Evolutionary conservation across 306 rosid genomes (phyloP).

Genomic region (Acmispon strigosus): DNA sequence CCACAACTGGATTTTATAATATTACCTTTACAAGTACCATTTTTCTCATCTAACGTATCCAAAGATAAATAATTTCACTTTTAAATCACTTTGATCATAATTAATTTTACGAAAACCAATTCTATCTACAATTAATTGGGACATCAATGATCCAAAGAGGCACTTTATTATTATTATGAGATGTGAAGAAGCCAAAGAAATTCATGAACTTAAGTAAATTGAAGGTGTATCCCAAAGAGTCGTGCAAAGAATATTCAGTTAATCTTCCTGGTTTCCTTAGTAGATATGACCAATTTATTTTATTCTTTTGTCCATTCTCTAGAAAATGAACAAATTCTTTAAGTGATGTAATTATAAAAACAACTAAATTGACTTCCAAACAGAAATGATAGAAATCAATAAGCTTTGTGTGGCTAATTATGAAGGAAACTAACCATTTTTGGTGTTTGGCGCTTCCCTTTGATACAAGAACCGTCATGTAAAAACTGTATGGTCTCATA

Average conservation of each 20-base stretch:
- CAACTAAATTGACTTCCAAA: not conserved
- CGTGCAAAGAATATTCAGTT: not conserved
- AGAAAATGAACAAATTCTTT: not conserved
- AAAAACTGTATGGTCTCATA: not conserved
- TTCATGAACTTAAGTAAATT: not conserved
- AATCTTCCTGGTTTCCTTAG: not conserved
- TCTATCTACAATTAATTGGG: no score
- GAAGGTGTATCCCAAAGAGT: not conserved
- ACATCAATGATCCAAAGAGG: no score
- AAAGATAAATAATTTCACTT: no score
- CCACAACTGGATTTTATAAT: no score
- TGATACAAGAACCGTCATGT: not conserved
- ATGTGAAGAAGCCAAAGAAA: not conserved
- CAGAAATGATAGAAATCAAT: not conserved
- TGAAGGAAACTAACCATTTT: conserved; percentile 13
- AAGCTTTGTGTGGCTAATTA: not conserved
- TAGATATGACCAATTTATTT: not conserved
- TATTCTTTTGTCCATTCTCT: not conserved
- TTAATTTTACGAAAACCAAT: no score
- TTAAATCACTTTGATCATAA: no score
- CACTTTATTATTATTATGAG: not conserved
- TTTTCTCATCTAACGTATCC: no score
- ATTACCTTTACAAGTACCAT: no score
- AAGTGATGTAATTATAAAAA: not conserved
- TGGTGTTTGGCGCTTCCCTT: not conserved